Conservation (phyloP, 192 early-diverging fungal species). For the Entomortierella parvispora region DNA sequence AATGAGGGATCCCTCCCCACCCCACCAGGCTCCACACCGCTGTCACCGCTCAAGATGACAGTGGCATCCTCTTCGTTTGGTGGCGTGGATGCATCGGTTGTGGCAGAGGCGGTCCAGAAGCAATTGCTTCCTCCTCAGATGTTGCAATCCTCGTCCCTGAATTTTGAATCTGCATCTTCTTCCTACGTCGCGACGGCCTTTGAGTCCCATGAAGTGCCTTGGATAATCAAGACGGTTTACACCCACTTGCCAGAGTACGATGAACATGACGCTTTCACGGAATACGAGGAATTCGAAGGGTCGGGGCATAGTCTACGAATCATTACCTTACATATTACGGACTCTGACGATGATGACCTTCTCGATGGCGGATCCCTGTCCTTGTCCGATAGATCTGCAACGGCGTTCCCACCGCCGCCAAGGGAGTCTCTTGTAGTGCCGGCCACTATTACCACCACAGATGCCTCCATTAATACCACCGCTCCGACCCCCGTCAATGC, state of each 20-base stretch:
- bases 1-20: slow-evolving; percentile 29
- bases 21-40: slow-evolving; percentile 26
- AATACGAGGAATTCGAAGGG: slow-evolving; percentile 36
- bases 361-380: neutral
- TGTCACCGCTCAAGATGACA: slow-evolving; percentile 24
- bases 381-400: neutral
- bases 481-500: too few species aligned
- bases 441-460: too few species aligned
- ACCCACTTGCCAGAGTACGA: slow-evolving; percentile 20
- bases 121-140: neutral
- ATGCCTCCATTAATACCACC: too few species aligned
- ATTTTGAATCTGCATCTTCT: neutral
- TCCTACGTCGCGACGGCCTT: neutral
- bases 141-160: too few species aligned
- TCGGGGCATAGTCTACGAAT: slow-evolving; percentile 36
- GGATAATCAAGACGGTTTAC: neutral
- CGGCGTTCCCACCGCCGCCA: neutral
- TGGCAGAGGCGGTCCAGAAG: too few species aligned
- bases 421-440: too few species aligned
- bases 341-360: slow-evolving; percentile 16
- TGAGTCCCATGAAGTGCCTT: too few species aligned
- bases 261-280: slow-evolving; percentile 28
- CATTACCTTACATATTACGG: slow-evolving; percentile 22
- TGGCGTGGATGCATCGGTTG: too few species aligned
- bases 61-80: neutral